Percentiles rank a stretch among this genome's conserved stretches.
phyloP scores from a whole-genome alignment of 306 rosid species.

The Nissolia schottii region DNA sequence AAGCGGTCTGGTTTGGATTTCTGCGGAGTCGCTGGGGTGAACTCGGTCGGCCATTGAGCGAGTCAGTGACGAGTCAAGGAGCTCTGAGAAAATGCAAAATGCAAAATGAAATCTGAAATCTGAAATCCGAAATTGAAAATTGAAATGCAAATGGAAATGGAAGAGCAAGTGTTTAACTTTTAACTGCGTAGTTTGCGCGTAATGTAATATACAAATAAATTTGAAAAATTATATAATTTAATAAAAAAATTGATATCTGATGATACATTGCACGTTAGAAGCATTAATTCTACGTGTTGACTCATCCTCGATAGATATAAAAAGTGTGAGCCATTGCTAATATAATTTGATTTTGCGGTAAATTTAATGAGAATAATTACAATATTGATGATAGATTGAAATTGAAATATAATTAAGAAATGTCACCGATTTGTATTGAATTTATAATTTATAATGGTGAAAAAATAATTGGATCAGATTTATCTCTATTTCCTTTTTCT shows the following conservation, averaged over 20 bases:
- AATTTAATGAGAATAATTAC: neutral
- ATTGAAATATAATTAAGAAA: neutral
- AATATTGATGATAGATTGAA: neutral
- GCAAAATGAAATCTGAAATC: slow-evolving; percentile 5
- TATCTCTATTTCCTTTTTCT: neutral
- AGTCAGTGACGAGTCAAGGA: neutral
- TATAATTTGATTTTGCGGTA: neutral
- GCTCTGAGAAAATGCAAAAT: neutral
- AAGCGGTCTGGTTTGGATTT: neutral
- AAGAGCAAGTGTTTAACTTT: no score
- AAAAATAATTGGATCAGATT: neutral
- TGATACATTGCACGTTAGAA: neutral
- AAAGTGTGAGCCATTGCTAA: neutral
- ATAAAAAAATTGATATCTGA: no score
- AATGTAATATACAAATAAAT: neutral
- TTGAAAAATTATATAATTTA: no score
- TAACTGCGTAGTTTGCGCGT: no score
- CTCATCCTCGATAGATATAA: neutral
- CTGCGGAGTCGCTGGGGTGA: slow-evolving; percentile 42
- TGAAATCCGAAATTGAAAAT: no score
- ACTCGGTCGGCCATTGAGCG: slow-evolving; percentile 68
- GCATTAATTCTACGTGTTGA: neutral
- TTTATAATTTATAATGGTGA: no score
- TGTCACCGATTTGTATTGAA: neutral
- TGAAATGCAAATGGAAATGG: neutral